Evolutionary conservation across 2,329 filamentous ascomycete species (phyloP), one percentile per base, ranked within the genome.

Genomic region (Aspergillus unguis): DNA sequence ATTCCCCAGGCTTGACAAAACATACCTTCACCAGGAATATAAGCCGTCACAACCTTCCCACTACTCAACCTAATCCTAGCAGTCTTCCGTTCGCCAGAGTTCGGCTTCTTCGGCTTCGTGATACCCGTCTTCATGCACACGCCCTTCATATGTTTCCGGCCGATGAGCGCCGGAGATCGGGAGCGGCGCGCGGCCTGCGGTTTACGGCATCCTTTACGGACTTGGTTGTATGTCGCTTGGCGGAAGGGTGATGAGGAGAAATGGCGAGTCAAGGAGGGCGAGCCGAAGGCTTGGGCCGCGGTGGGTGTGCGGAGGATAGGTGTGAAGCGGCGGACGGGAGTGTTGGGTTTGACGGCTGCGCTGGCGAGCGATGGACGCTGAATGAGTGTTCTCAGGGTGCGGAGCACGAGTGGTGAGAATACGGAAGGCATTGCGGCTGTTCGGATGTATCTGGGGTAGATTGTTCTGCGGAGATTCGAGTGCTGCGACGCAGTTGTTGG

Each of bases 31-130:
- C 94, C 94, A 32, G 92, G 91, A 67, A 99, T 96, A 77, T 96
- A 97, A 27, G 89, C 90, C 54, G 90, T 96, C 58, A 99, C 80
- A 54, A 95, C 82, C 68, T 85, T 90, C 50, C 94, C 94, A 58
- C 84, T 92, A 55, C 88, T 94, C 69, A 99, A 78, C 62, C 92
- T 81, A 23, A 99, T 87, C 79, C 92, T 90, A 2, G 92, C 92
- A 53, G 90, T 94, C 80, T 99, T 99, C 58, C 94, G 82, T 80
- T 97, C 91, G 51, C 92, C 94, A 28, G 94, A 99, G 75, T 99
- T 99, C 60, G 94, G 94, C 77, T 99, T 99, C 85, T 99, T 99
- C 52, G 94, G 94, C 67, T 94, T 91, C 64, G 88, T 91, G 63
- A 92, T 89, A 66, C 90, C 91, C 55, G 97, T 94, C 71, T 95